These are phyloP conservation scores for Saccharum spontaneum DNA, from an alignment of 176 grass and related monocot species.

Conservation along the genomic window DNA sequence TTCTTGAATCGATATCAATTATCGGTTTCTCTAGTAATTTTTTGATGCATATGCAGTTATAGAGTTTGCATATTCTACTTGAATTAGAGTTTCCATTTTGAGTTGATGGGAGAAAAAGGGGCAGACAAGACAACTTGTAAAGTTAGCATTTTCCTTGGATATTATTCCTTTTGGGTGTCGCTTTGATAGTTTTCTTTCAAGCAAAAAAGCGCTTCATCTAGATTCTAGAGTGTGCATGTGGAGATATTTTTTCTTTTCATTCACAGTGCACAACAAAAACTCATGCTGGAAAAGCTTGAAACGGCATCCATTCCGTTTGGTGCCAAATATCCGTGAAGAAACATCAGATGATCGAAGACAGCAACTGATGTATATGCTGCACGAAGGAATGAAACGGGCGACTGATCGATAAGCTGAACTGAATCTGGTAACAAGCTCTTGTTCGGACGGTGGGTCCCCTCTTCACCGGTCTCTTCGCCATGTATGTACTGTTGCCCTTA, in stretches of 20 bases:
- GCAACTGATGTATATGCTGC: background rate
- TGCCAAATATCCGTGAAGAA: background rate
- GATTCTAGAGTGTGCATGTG: background rate
- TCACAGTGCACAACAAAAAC: background rate
- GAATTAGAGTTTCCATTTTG: background rate
- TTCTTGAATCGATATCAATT: background rate
- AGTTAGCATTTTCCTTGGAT: background rate
- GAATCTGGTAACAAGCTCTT: background rate
- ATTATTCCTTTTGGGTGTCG: background rate
- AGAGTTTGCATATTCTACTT: background rate
- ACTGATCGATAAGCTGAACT: background rate
- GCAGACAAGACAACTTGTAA: slow-evolving; percentile 12
- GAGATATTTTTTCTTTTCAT: background rate
- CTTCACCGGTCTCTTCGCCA: background rate
- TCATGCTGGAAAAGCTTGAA: background rate
- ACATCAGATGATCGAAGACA: background rate
- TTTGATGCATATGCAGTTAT: background rate
- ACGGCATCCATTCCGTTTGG: too few species aligned
- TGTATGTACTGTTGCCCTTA: slow-evolving; percentile 4
- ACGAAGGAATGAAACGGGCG: background rate
- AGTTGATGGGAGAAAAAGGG: slow-evolving; percentile 11
- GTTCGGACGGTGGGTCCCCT: background rate
- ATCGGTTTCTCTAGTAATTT: background rate
- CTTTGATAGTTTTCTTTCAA: too few species aligned
- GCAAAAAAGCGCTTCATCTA: background rate